Evolutionary conservation across 2,329 filamentous ascomycete genomes (phyloP), one percentile per base, ranked within the genome.

Genomic region (Cephalotrichum gorgonifer): DNA sequence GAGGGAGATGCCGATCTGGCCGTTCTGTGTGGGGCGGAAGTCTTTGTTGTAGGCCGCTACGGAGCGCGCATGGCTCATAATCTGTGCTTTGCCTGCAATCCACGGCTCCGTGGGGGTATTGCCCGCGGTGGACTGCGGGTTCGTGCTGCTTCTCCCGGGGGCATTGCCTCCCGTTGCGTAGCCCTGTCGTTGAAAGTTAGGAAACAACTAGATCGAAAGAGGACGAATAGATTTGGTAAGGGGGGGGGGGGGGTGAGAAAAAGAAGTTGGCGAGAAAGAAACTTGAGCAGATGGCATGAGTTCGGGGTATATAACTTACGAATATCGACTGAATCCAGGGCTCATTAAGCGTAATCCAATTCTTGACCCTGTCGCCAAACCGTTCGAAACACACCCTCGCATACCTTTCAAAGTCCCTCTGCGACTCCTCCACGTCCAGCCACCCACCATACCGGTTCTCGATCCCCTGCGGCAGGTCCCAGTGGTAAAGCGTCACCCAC

Each of bases 401-500:
- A 57, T 79, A 83, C 56, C 74, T 66, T 38, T 74, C 69, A 52
- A 72, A 83, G 58, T 83, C 79, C 33, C 73, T 70, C 3, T 78
- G 74, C 55, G 80, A 82, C 58, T 79, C 75, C 20, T 77, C 73
- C 59, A 80, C 76, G 64, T 82, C 77, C 31, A 83, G 63, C 57
- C 79, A 69, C 17, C 79, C 79, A 17, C 75, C 74, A 57, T 83
- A 83, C 35, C 76, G 72, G 59, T 76, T 72, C 52, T 82, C 66
- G 25, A 83, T 67, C 42, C 66, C 71, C 49, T 78, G 74, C 1
- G 80, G 80, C 1, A 79, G 69, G 61, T 84, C 80, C 79, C 79
- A 83, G 56, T 84, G 80, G 60, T 77, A 82, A 3, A 84, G 66
- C 1, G 80, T 84, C 47, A 82, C 67, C 55, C 82, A 72, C 0